Percentiles rank a stretch among this genome's conserved stretches.
Conservation (phyloP, 495 filamentous ascomycete genomes). For the Chlorociboria aeruginascens region DNA sequence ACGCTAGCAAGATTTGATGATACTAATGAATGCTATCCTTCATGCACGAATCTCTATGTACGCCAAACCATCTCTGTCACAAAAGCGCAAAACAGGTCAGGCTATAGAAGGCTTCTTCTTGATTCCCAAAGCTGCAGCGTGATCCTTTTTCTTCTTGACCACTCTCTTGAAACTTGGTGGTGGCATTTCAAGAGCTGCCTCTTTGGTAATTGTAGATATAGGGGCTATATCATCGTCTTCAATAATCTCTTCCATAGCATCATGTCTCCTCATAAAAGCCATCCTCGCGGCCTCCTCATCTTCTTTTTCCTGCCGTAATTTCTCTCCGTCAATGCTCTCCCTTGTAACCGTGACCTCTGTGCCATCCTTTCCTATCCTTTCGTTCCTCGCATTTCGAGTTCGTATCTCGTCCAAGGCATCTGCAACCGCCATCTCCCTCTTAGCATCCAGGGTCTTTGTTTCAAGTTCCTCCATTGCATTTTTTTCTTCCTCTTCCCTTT, state of each 20-base stretch:
- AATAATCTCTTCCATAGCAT: slow-evolving; percentile 29
- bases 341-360: slow-evolving; percentile 34
- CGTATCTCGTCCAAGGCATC: slow-evolving; percentile 94
- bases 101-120: slow-evolving; percentile 67
- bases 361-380: slow-evolving; percentile 53
- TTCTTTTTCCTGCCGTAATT: slow-evolving; percentile 58
- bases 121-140: slow-evolving; percentile 62
- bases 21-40: too few species aligned
- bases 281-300: slow-evolving; percentile 72
- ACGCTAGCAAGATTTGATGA: too few species aligned
- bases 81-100: slow-evolving; percentile 19
- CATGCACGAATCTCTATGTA: too few species aligned
- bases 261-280: slow-evolving; percentile 54
- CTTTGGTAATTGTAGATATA: slow-evolving; percentile 21
- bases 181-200: slow-evolving; percentile 26
- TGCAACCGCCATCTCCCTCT: slow-evolving; percentile 91
- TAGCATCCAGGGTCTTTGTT: slow-evolving; percentile 81
- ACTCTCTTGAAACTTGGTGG: slow-evolving; percentile 65
- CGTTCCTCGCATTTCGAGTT: slow-evolving; percentile 76
- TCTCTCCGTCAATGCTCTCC: slow-evolving; percentile 44
- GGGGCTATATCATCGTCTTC: slow-evolving; percentile 17
- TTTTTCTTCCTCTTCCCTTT: slow-evolving; percentile 54
- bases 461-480: slow-evolving; percentile 74
- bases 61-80: too few species aligned
- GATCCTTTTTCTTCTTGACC: slow-evolving; percentile 76